Base-by-base conservation (phyloP, 2,329 filamentous ascomycete genomes). In the Alternaria gansuensis region DNA sequence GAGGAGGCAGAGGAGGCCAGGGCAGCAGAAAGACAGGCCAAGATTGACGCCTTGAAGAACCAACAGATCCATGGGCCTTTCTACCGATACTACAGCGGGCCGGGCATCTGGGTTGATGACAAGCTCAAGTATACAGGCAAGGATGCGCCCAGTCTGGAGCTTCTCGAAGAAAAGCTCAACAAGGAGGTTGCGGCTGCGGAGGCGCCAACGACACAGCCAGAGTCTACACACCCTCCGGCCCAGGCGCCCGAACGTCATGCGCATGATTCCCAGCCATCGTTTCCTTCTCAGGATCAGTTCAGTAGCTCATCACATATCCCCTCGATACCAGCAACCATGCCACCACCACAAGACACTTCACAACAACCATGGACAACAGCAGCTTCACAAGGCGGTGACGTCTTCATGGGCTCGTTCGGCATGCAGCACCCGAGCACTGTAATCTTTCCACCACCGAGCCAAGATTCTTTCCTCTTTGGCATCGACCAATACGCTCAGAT, bases 21-120 rank as follows among this genome's bases (percentile, higher is more conserved):
- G 58, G 90, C 93, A 66, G 92, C 94, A 69, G 91, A 96, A 72
- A 86, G 94, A 61, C 86, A 88, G 64, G 90, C 88, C 39, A 94
- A 90, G 78, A 82, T 98, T 46, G 93, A 94, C 37, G 95, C 94
- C 13, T 82, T 98, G 67, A 91, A 96, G 70, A 92, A 93, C 75
- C 87, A 93, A 48, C 92, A 90, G 50, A 84, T 98, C 8, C 89
- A 94, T 53, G 95, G 95, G 0, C 92, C 95, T 0, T 92, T 97
- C 10, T 88, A 97, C 40, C 92, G 91, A 2, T 94, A 91, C 77
- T 97, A 93, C 90, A 98, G 93, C 76, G 95, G 94, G n/a, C 86
- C 92, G 63, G 91, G 91, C 33, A 87, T 91, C 68, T 94, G 92
- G 85, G 84, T 89, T 54, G 89, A 92, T 69, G 90, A 90, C 24